Conservation (phyloP, 1,284 basidiomycete species). For the Trichosporon faecale region DNA sequence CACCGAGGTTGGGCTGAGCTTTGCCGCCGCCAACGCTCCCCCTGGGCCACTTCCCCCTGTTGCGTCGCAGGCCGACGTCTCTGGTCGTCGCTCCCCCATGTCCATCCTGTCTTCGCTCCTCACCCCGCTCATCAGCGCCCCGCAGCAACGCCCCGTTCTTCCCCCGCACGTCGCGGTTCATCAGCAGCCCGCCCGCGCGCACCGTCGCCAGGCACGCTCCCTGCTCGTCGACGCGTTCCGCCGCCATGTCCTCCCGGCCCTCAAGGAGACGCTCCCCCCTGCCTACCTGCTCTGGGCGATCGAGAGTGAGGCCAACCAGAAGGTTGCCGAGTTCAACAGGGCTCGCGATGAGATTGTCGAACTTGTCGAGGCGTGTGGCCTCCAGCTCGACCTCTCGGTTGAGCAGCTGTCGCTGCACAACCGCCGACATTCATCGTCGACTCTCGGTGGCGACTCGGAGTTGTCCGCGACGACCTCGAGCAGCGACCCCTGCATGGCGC, state of each 20-base stretch:
- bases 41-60: conserved; percentile 25
- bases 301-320: conserved; percentile 36
- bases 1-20: conserved; percentile 49
- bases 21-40: conserved; percentile 36
- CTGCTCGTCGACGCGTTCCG: conserved; percentile 71
- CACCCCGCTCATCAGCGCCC: conserved; percentile 42
- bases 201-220: conserved; percentile 68
- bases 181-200: conserved; percentile 55
- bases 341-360: conserved; percentile 36
- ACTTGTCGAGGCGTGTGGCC: conserved; percentile 29
- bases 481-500: conserved; percentile 14
- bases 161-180: conserved; percentile 27
- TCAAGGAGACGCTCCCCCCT: conserved; percentile 48
- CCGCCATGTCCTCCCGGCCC: conserved; percentile 60
- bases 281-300: conserved; percentile 48
- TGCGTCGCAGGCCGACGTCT: conserved; percentile 28
- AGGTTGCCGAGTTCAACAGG: conserved; percentile 37
- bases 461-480: conserved; percentile 22
- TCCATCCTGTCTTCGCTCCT: conserved; percentile 46
- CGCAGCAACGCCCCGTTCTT: conserved; percentile 9
- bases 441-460: conserved; percentile 16
- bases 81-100: conserved; percentile 38
- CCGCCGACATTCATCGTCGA: conserved; percentile 11
- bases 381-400: conserved; percentile 24
- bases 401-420: not conserved